phyloP scores from a whole-genome alignment of 305 asterid species.

The Solanum hybrid region DNA sequence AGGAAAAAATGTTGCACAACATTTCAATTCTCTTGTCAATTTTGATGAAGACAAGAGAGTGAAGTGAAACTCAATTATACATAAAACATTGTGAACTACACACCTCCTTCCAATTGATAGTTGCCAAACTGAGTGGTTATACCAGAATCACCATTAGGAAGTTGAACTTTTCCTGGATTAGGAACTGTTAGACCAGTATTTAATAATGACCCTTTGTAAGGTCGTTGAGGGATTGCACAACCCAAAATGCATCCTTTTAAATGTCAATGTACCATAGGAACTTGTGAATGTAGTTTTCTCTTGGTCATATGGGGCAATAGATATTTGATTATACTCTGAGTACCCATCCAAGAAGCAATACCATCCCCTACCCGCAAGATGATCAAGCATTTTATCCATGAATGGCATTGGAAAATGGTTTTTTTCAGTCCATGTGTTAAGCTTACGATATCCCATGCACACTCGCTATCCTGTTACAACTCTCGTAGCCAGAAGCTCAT shows the following conservation, averaged over 20 bases:
- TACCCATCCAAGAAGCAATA: not conserved
- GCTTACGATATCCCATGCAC: not conserved
- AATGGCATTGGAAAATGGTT: not conserved
- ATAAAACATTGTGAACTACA: not conserved
- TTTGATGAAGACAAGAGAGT: not conserved
- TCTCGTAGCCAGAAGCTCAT: not conserved
- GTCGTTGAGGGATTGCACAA: not conserved
- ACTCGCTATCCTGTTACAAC: not conserved
- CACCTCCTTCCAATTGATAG: not conserved
- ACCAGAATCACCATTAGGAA: not conserved
- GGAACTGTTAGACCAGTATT: not conserved
- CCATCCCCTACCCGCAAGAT: not conserved
- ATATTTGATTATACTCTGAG: not conserved
- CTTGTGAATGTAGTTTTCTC: not conserved
- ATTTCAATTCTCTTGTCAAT: not conserved
- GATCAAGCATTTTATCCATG: not conserved
- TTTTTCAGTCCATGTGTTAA: not conserved
- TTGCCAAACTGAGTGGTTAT: not conserved
- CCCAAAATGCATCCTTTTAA: not conserved
- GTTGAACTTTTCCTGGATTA: not conserved
- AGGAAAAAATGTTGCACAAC: not conserved
- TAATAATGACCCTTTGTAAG: not conserved
- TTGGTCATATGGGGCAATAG: not conserved
- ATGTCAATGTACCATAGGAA: not conserved
- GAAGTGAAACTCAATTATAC: not conserved